A percentile compares a stretch with the other conserved stretches of the same genome.
phyloP scores from a whole-genome alignment of 1,139 yeast genomes.

The Scheffersomyces illinoinensis region DNA sequence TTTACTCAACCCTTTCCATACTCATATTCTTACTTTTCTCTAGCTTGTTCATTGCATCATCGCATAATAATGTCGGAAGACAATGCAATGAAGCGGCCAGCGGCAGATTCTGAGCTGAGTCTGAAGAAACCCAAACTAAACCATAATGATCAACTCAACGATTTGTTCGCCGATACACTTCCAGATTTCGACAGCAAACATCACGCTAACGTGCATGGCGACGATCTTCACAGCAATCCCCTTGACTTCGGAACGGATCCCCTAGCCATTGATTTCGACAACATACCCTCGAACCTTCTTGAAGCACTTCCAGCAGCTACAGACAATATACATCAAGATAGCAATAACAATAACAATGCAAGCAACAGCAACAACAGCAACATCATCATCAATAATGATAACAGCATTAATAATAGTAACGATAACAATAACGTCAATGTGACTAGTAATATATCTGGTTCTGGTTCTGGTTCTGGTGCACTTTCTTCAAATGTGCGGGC shows the following conservation, averaged over 20 bases:
- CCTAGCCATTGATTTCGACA: constrained; percentile 21
- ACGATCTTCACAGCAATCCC: neutral
- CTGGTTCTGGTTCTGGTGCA: neutral
- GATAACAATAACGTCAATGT: neutral
- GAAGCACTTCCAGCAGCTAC: constrained; percentile 8
- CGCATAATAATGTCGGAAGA: neutral
- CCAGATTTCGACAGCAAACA: constrained; percentile 13
- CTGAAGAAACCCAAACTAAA: neutral
- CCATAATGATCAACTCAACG: constrained; percentile 18
- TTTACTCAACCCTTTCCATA: neutral
- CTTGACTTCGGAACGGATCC: neutral
- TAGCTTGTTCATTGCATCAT: neutral
- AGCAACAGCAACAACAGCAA: neutral
- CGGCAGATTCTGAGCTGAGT: neutral
- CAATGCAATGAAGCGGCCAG: neutral
- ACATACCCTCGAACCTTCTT: constrained; percentile 19
- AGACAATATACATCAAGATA: neutral
- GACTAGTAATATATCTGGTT: neutral
- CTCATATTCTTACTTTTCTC: neutral
- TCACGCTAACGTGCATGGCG: neutral
- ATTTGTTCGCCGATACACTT: constrained; percentile 21
- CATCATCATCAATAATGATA: neutral
- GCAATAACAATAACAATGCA: neutral
- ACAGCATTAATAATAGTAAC: neutral
- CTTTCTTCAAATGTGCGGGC: neutral